Base-by-base conservation (phyloP, 345 rosid species). In the Erodium maritimum region DNA sequence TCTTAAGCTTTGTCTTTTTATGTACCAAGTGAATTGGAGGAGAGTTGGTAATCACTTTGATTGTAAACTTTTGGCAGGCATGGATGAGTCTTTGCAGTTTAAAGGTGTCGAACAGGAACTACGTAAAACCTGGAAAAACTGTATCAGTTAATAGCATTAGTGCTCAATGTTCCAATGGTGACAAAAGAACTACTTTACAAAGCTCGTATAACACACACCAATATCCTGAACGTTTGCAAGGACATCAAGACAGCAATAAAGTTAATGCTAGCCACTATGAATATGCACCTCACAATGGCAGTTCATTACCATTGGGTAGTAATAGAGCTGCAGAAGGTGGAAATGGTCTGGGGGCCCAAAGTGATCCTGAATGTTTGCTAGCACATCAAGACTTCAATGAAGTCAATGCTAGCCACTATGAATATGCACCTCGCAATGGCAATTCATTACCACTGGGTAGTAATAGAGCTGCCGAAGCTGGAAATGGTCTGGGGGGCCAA, bases 61-160 rank as follows among this genome's bases (percentile, higher is more conserved):
- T 57, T 64, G 53, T 66, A 64, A 54, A 64, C 48, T 60, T 71
- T 73, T 58, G 77, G 73, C 85, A 89, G 99, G 96, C 95, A 61
- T 89, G 95, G 95, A 76, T 65, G 67, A 68, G 79, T 80, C 91
- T 93, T 74, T 93, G 94, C 59, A 74, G 60, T 61, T 88, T 88
- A 56, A 75, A 77, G 34, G 50, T 79, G 62, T 78, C 88, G 55
- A 54, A 64, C 68, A 83, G 82, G 66, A 70, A 75, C 65, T 85
- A 83, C 75, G 42, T 69, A 55, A 77, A 78, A 68, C 97, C 99
- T 60, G 97, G 97, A 37, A 74, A 79, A 65, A 79, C 88, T 69
- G 74, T 73, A 58, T 75, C 80, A 0, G 45, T 79, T 58, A 77
- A 72, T 78, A 65, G 65, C 62, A 75, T 65, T 42, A 52, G 55